Base-by-base conservation (phyloP, 371 early-diverging fungal species). In the Mucor saturninus region DNA sequence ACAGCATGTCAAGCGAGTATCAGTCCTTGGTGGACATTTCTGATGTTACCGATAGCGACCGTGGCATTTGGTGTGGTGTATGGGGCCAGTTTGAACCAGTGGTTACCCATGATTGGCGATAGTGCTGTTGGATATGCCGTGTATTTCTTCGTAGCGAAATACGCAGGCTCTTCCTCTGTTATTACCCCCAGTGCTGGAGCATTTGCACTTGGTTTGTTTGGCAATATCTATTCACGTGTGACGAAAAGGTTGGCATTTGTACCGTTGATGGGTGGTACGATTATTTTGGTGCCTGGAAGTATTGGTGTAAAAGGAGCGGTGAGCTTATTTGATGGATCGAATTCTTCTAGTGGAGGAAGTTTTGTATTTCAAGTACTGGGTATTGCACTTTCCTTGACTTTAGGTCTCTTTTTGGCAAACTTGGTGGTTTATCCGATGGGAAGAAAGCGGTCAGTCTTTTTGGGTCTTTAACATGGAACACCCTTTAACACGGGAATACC, bases 221-320 rank as follows among this genome's bases (percentile, higher is more conserved):
- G 74, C 32, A 77, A 77, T 54, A 26, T 77, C 5, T 77, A 77
- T 52, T 62, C 67, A 9, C 55, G 65, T 11, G 26, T 74, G 1
- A 71, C 71, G 21, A 76, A 74, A 7, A 61, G 66, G 13, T 21
- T 74, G n/a, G 75, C 75, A 0, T 74, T 77, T 58, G 73, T 67
- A 0, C 75, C 75, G 5, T 39, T 77, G 13, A 72, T 77, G 54
- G 72, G 75, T 43, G 78, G 78, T 29, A 72, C 63, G 2, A 68
- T 74, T 38, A 68, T 77, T 38, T 64, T 77, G 28, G 78, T 72
- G 13, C 78, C 78, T 13, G 78, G 78, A 53, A 74, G 75, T 64
- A 45, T 75, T 35, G 70, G 79, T 66, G 79, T 79, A 0, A 59
- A 65, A 40, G 74, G 79, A 13, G 79, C 72, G 11, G 54, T 77